phyloP scores from a whole-genome alignment of 148 eudicot genomes.

The Vaccinium vitisidaea region DNA sequence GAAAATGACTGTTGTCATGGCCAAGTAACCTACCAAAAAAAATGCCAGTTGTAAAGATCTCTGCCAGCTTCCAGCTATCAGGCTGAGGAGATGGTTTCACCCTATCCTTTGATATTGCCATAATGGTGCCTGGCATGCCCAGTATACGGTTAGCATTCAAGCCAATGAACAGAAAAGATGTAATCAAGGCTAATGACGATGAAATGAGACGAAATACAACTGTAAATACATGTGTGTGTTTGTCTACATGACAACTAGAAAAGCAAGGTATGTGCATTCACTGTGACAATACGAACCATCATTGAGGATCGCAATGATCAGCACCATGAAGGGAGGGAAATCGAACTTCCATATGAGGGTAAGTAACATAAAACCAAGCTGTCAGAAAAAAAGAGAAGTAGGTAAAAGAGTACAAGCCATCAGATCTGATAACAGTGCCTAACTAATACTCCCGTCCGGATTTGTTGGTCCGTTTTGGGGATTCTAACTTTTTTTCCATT shows the following conservation, averaged over 20 bases:
- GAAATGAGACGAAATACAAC: not conserved
- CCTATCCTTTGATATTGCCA: slow-evolving; percentile 56
- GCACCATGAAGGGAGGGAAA: slow-evolving; percentile 99
- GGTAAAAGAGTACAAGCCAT: slow-evolving; percentile 2
- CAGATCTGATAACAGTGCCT: not conserved
- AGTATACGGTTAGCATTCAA: not conserved
- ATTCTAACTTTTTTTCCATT: too few relatives aligned
- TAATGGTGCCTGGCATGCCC: slow-evolving; percentile 40
- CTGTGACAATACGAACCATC: slow-evolving; percentile 30
- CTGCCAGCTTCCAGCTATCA: slow-evolving; percentile 50
- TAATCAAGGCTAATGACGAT: not conserved
- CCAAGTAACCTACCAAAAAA: slow-evolving; percentile 48
- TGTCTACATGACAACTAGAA: not conserved
- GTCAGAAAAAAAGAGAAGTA: slow-evolving; percentile 24
- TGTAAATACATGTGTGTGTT: not conserved
- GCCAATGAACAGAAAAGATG: not conserved
- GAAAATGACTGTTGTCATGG: slow-evolving; percentile 46
- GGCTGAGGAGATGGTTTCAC: slow-evolving; percentile 54
- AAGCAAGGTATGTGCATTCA: not conserved
- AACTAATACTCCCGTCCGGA: too few relatives aligned
- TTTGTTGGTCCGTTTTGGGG: too few relatives aligned
- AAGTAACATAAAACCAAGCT: slow-evolving; percentile 96
- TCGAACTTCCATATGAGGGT: slow-evolving; percentile 94
- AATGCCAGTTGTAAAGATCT: slow-evolving; percentile 53
- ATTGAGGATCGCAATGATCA: slow-evolving; percentile 95